Conservation (phyloP, 2,329 filamentous ascomycete species). For the Chaetomium sp. region DNA sequence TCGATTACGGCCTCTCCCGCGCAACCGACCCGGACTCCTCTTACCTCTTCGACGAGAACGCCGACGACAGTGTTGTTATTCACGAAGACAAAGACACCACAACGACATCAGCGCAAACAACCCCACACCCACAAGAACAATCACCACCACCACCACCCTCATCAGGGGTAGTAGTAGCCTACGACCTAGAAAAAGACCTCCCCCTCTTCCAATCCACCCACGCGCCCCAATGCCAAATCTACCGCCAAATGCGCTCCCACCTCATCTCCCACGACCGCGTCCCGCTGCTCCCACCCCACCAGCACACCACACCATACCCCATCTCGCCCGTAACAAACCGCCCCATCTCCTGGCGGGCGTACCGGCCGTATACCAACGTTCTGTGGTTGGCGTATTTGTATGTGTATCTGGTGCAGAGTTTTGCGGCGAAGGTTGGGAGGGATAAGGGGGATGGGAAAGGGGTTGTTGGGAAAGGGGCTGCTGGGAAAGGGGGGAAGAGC, state of each 20-base stretch:
- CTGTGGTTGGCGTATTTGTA: conserved; percentile 60
- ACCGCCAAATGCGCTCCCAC: conserved; percentile 56
- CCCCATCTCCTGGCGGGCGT: conserved; percentile 48
- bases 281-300: conserved; percentile 41
- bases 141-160: not conserved
- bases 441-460: too few species aligned
- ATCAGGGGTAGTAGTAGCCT: conserved; percentile 26
- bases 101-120: not conserved
- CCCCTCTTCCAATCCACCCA: conserved; percentile 55
- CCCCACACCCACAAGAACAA: not conserved
- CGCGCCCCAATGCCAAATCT: conserved; percentile 53
- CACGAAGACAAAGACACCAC: too few species aligned
- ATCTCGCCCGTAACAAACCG: conserved; percentile 31
- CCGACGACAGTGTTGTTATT: too few species aligned
- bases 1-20: conserved; percentile 60
- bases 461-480: too few species aligned
- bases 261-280: conserved; percentile 45
- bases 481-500: too few species aligned
- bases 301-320: conserved; percentile 41
- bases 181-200: conserved; percentile 55
- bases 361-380: conserved; percentile 57
- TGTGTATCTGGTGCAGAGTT: conserved; percentile 43
- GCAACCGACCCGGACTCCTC: conserved; percentile 36
- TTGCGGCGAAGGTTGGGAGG: conserved; percentile 19
- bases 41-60: too few species aligned